Evolutionary conservation across 495 filamentous ascomycete genomes (phyloP).

Genomic region (Bacidia rubella): DNA sequence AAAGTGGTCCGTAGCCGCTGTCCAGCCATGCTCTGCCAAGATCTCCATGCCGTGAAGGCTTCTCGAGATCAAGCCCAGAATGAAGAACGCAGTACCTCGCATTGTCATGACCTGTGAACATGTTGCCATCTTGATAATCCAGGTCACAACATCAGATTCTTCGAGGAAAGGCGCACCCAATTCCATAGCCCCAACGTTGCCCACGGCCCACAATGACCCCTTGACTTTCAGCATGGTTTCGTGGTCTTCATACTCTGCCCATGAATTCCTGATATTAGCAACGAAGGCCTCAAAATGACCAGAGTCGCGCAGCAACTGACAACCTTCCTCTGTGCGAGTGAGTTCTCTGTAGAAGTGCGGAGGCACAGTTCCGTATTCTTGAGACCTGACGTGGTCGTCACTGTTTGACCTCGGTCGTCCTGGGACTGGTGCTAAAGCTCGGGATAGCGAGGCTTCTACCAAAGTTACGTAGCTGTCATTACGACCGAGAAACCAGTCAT

Average conservation of each 20-base stretch:
- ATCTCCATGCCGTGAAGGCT: slow-evolving; percentile 88
- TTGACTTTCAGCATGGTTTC: slow-evolving; percentile 91
- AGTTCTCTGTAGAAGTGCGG: slow-evolving; percentile 96
- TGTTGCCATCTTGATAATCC: slow-evolving; percentile 77
- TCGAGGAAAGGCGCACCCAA: slow-evolving; percentile 88
- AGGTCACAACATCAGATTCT: slow-evolving; percentile 68
- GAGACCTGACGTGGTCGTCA: slow-evolving; percentile 44
- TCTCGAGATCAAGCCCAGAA: slow-evolving; percentile 80
- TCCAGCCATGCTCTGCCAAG: slow-evolving; percentile 75
- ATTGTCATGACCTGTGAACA: slow-evolving; percentile 76
- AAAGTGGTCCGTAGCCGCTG: slow-evolving; percentile 70
- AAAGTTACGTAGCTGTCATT: slow-evolving; percentile 90
- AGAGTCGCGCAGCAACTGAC: slow-evolving; percentile 75
- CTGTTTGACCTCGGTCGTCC: slow-evolving; percentile 19
- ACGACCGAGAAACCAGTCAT: slow-evolving; percentile 94
- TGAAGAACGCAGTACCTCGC: slow-evolving; percentile 92
- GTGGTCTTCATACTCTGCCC: slow-evolving; percentile 66
- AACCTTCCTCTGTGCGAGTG: slow-evolving; percentile 83
- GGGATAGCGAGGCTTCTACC: slow-evolving; percentile 90
- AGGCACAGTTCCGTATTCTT: slow-evolving; percentile 58
- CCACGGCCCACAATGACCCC: slow-evolving; percentile 93
- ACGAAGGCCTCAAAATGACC: slow-evolving; percentile 93
- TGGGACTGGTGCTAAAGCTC: slow-evolving; percentile 58
- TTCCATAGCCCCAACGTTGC: slow-evolving; percentile 97
- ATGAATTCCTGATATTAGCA: slow-evolving; percentile 70